Evolutionary conservation across 331 rosid species (phyloP).

Genomic region (Malus hybrid): DNA sequence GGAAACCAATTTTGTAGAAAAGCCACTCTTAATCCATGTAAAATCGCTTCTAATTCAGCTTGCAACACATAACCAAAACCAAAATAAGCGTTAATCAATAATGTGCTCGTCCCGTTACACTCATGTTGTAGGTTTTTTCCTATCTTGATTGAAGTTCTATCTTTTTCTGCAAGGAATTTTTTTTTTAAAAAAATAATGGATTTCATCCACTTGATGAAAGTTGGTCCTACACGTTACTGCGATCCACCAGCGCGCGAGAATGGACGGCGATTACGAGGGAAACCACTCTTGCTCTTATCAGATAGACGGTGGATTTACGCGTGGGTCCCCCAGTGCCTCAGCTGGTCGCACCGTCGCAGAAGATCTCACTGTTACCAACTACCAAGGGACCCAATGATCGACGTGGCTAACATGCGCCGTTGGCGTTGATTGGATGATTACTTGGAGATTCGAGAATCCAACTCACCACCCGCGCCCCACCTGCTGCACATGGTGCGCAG

Average conservation of each 20-base stretch:
- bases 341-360: not conserved
- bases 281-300: not conserved
- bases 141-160: too few species aligned
- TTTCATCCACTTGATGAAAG: not conserved
- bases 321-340: not conserved
- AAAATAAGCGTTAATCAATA: too few species aligned
- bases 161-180: too few species aligned
- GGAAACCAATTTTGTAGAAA: too few species aligned
- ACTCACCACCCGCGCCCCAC: not conserved
- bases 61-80: too few species aligned
- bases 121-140: too few species aligned
- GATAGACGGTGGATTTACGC: not conserved
- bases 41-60: too few species aligned
- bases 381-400: not conserved
- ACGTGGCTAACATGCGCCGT: not conserved
- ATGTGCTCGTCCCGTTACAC: too few species aligned
- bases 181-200: not conserved
- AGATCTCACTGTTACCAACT: not conserved
- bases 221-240: not conserved
- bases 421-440: not conserved
- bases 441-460: not conserved
- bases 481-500: conserved; percentile 10
- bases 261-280: not conserved
- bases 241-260: not conserved
- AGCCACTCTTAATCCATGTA: too few species aligned